Evolutionary conservation across 139 green algal genomes (phyloP).

Genomic region (Coccomyxa sp.): DNA sequence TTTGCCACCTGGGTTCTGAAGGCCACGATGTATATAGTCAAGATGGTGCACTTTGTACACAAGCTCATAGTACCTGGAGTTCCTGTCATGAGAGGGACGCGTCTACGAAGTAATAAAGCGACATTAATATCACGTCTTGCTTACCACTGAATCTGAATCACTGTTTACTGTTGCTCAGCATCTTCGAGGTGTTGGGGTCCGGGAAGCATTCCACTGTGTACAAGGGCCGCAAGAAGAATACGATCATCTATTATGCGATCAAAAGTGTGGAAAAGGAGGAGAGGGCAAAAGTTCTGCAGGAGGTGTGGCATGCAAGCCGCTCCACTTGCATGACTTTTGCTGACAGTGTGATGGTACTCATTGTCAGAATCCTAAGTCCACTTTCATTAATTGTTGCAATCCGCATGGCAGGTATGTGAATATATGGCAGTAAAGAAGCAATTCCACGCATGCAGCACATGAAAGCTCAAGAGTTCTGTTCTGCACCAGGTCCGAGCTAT

Average conservation of each 20-base stretch:
- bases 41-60: too few relatives aligned
- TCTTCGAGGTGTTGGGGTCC: constrained; percentile 88
- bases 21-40: too few relatives aligned
- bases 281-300: constrained; percentile 80
- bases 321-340: too few relatives aligned
- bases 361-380: too few relatives aligned
- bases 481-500: constrained; percentile 69
- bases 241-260: constrained; percentile 92
- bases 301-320: constrained; percentile 50
- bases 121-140: too few relatives aligned
- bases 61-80: too few relatives aligned
- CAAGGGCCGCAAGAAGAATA: constrained; percentile 91
- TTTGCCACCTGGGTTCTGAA: too few relatives aligned
- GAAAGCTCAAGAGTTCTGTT: background rate
- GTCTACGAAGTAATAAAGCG: too few relatives aligned
- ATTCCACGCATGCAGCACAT: background rate
- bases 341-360: too few relatives aligned
- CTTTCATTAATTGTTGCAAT: background rate
- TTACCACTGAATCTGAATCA: background rate
- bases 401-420: background rate
- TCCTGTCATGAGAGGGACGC: too few relatives aligned
- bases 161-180: constrained; percentile 34
- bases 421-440: background rate
- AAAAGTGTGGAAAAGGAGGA: constrained; percentile 88
- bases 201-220: constrained; percentile 89